These are phyloP conservation scores for Nicotiana tabacum DNA, from an alignment of 257 asterid species.

Conservation along the genomic window DNA sequence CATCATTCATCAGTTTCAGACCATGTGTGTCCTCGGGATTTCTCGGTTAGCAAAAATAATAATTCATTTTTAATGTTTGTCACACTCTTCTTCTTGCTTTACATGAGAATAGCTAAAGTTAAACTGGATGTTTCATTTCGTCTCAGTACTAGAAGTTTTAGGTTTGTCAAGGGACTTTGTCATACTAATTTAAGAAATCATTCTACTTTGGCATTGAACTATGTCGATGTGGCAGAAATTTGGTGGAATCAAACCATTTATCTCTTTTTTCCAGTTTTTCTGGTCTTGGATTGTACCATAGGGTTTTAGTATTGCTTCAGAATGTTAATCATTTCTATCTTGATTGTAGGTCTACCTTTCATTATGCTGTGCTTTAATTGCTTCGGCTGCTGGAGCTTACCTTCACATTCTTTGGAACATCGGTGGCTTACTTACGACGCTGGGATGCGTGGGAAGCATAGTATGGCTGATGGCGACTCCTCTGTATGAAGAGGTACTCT, in stretches of 20 bases:
- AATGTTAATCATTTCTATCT: background rate
- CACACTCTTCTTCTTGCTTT: background rate
- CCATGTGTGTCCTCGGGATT: too few relatives aligned
- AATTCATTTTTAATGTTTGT: too few relatives aligned
- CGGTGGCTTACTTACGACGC: constrained; percentile 69
- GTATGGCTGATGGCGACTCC: constrained; percentile 62
- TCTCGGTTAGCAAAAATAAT: too few relatives aligned
- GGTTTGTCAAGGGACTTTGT: background rate
- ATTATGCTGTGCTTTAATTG: constrained; percentile 72
- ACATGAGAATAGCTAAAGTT: background rate
- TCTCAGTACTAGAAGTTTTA: background rate
- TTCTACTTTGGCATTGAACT: background rate
- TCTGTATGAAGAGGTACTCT: constrained; percentile 50
- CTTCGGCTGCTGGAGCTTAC: constrained; percentile 77
- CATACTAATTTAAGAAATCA: background rate
- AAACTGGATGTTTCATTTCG: too few relatives aligned
- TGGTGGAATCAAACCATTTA: too few relatives aligned
- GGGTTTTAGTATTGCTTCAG: background rate
- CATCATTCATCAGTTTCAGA: too few relatives aligned
- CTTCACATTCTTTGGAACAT: constrained; percentile 77
- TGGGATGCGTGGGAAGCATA: constrained; percentile 60
- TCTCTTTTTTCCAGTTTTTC: background rate
- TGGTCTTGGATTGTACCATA: background rate
- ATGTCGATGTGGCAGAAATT: background rate
- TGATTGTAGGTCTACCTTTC: constrained; percentile 75